phyloP scores from a whole-genome alignment of 345 rosid species.

The sweet orange (Citrus sinensis) region DVS_A1.0 CM039166.1:23952001-23952500 shows the following conservation, averaged over 20 bases:
- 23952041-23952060: conserved; percentile 46
- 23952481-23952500: too few relatives aligned
- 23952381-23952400: not conserved
- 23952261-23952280: conserved; percentile 12
- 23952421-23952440: not conserved
- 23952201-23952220: not conserved
- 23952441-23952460: not conserved
- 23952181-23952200: not conserved
- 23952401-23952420: not conserved
- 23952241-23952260: conserved; percentile 9
- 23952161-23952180: not conserved
- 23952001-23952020: conserved; percentile 22
- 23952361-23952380: not conserved
- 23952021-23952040: conserved; percentile 35
- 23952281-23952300: not conserved
- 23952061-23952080: conserved; percentile 67
- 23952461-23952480: too few relatives aligned
- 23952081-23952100: conserved; percentile 75
- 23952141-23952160: conserved; percentile 30
- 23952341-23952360: not conserved
- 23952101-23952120: conserved; percentile 72
- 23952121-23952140: conserved; percentile 83
- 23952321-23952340: not conserved
- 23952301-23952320: not conserved
- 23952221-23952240: not conserved